Percentiles rank a stretch among this genome's conserved stretches.
Conservation (phyloP, 306 rosid species). For the Sechiopsis laciniata region DNA sequence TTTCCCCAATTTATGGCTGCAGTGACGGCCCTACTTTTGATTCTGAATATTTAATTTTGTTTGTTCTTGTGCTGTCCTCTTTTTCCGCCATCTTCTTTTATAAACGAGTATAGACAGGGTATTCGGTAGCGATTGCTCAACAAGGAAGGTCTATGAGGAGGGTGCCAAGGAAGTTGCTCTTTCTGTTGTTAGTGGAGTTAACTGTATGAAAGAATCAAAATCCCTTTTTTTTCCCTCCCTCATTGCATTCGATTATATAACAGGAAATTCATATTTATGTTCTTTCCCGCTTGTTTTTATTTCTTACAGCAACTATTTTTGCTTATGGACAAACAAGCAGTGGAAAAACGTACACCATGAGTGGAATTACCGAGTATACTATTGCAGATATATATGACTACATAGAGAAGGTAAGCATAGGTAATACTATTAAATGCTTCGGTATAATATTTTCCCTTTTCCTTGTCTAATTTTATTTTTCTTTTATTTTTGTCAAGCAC, state of each 20-base stretch:
- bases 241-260: constrained; percentile 19
- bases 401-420: constrained; percentile 50
- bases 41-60: constrained; percentile 10
- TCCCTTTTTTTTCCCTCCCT: not conserved
- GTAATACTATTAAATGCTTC: not conserved
- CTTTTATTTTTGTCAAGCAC: constrained; percentile 42
- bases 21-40: not conserved
- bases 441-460: constrained; percentile 20
- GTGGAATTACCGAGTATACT: constrained; percentile 73
- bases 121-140: constrained; percentile 65
- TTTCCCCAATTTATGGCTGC: not conserved
- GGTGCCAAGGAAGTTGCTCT: constrained; percentile 92
- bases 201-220: constrained; percentile 50
- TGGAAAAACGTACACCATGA: constrained; percentile 95
- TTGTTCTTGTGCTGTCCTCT: constrained; percentile 28
- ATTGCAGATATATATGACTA: constrained; percentile 71
- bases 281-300: constrained; percentile 16
- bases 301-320: constrained; percentile 77
- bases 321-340: constrained; percentile 99
- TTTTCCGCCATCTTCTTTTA: constrained; percentile 20
- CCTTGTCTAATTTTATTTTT: constrained; percentile 21
- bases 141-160: constrained; percentile 82
- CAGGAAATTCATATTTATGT: constrained; percentile 14
- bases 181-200: constrained; percentile 84
- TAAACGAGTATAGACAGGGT: constrained; percentile 57